Conservation (phyloP, 768 basidiomycete species). For the Chalciporus pseudorubinellus region DNA sequence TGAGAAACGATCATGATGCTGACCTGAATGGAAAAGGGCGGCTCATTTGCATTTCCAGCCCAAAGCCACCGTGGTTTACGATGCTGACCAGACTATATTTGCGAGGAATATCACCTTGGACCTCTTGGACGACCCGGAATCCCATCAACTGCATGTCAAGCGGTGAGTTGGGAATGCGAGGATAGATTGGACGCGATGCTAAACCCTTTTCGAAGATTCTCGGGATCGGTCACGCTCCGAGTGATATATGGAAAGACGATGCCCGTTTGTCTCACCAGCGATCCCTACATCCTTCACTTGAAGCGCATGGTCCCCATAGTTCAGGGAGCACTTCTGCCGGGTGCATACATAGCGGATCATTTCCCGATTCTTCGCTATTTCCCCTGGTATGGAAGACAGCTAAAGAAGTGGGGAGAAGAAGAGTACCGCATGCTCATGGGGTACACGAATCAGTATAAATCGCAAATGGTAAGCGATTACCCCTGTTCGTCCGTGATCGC, state of each 20-base stretch:
- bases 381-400: constrained; percentile 59
- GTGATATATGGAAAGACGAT: constrained; percentile 29
- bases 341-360: constrained; percentile 35
- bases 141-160: constrained; percentile 24
- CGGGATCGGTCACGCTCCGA: constrained; percentile 25
- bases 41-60: constrained; percentile 54
- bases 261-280: constrained; percentile 12
- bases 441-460: constrained; percentile 44
- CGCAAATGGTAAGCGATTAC: constrained; percentile 36
- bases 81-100: constrained; percentile 43
- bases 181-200: not conserved
- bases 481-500: too few relatives aligned
- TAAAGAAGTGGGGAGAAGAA: constrained; percentile 52
- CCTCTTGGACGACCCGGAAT: constrained; percentile 22
- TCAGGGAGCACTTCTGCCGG: constrained; percentile 30
- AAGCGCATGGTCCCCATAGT: constrained; percentile 31
- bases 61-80: constrained; percentile 44
- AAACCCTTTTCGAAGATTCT: constrained; percentile 15
- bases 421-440: constrained; percentile 50
- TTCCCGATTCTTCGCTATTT: constrained; percentile 42
- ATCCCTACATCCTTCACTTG: constrained; percentile 27
- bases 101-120: constrained; percentile 21
- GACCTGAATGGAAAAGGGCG: constrained; percentile 33
- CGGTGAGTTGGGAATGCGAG: constrained; percentile 37
- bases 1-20: too few relatives aligned